Conservation (phyloP, 306 rosid genomes). For the Cajanus cajan region DNA sequence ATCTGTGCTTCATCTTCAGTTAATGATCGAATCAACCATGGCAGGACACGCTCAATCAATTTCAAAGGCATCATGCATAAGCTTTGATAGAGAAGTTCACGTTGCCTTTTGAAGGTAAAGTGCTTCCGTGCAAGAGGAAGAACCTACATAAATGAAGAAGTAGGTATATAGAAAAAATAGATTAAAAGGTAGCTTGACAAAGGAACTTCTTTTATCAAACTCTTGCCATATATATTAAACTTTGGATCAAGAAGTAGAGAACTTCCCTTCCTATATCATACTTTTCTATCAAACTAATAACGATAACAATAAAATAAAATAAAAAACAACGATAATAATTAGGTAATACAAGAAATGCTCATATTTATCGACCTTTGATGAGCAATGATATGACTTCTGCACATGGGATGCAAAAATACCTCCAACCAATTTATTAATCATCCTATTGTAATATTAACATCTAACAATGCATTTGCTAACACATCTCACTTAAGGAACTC, state of each 20-base stretch:
- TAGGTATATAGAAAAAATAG: slow-evolving; percentile 21
- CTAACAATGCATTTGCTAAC: slow-evolving; percentile 3
- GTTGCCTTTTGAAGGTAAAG: slow-evolving; percentile 85
- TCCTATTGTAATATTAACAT: slow-evolving; percentile 10
- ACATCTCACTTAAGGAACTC: slow-evolving; percentile 19
- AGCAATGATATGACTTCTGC: slow-evolving; percentile 26
- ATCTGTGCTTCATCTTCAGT: slow-evolving; percentile 72
- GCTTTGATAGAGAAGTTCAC: slow-evolving; percentile 86
- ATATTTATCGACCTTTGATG: slow-evolving; percentile 24
- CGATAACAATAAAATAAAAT: too few relatives aligned
- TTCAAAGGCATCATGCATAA: slow-evolving; percentile 97
- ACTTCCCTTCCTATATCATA: slow-evolving; percentile 11
- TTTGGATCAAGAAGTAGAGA: not conserved
- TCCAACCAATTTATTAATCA: slow-evolving; percentile 5
- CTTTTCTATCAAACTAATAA: not conserved
- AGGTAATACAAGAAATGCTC: slow-evolving; percentile 9
- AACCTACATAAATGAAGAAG: slow-evolving; percentile 60
- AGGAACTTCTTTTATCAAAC: slow-evolving; percentile 32
- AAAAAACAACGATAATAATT: not conserved
- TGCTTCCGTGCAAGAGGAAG: slow-evolving; percentile 96
- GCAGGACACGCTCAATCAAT: slow-evolving; percentile 88
- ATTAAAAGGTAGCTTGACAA: slow-evolving; percentile 7
- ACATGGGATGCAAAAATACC: slow-evolving; percentile 1
- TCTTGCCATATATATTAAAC: slow-evolving; percentile 14
- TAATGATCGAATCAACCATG: slow-evolving; percentile 86